Base-by-base conservation (phyloP, 768 basidiomycete genomes). In the Suillus tomentosus region DNA sequence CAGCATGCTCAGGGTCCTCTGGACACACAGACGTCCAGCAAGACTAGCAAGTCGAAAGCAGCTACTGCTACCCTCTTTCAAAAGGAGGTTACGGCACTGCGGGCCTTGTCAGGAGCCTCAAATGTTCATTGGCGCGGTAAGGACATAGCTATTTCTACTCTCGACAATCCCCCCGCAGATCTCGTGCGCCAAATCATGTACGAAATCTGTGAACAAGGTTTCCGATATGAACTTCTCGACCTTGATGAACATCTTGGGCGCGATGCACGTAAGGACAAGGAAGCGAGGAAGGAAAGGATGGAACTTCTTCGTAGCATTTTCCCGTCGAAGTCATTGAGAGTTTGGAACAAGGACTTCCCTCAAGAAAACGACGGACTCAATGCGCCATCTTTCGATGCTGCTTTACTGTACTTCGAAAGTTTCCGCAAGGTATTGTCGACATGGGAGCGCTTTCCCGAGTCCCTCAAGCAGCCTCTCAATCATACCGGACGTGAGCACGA, bases 31-130 rank as follows among this genome's bases (percentile, higher is more conserved):
- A 48, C 22, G 0, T 48, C 47, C 10, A 5, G 47, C n/a, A 48
- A 48, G 47, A 48, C 47, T 11, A 48, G 47, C 47, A 48, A 48
- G 47, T 48, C 11, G 47, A 48, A 48, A 48, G 47, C 47, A 48
- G 47, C 5, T 4, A 48, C 47, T 13, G 47, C 47, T 48, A 13
- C 13, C 13, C 47, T 48, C 13, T 48, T 48, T 11, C 47, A 48
- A 48, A 48, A 48, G 47, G 47, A 48, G 13, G 47, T 48, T 48
- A 11, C 11, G 22, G 22, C 13, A 48, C 47, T 48, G 47, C 11
- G 22, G 47, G 47, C 47, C 47, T 48, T 48, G 47, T 48, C 47
- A 13, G 47, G 1, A 48, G 11, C 22, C 22, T 13, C 47, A 48
- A 48, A 48, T 48, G 47, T 48, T 48, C 47, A 48, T 11, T 48